Base-by-base conservation (phyloP, 108 stramenopile species). In the Skeletonema tropicum region DNA sequence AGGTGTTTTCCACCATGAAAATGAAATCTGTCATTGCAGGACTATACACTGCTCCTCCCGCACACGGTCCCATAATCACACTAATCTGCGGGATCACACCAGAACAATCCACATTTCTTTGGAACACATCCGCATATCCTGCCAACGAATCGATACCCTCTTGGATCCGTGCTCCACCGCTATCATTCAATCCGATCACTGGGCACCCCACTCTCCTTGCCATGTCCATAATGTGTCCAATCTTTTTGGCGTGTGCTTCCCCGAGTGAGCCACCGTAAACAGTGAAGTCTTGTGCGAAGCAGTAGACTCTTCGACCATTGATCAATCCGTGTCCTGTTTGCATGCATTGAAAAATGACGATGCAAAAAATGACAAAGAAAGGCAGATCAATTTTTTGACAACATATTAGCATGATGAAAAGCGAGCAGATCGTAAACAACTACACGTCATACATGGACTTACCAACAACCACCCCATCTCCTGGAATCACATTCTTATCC, bases 11-110 rank as follows among this genome's bases (percentile, higher is more conserved):
- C 5, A 98, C 97, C 99, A 99, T 99, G 87, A 98, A 97, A 30
- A 97, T 98, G 49, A 99, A 99, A 77, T 99, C 99, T 7, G 99
- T 99, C 97, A 99, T 98, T 64, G 98, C 99, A 0, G 99, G 99
- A 58, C 91, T 93, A 82, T 99, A 99, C 12, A 99, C 99, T 25
- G 96, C 97, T 14, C 91, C 91, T 26, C 91, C 91, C 1, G 96
- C 96, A 77, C 96, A 97, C 17, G 95, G 95, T 15, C 99, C 98
- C 97, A 98, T 96, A 41, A 99, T 89, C 59, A 98, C 86, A 11
- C 90, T 91, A 45, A 98, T 90, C 85, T 99, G 98, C 30, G 97
- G 97, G 48, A 98, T 87, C 41, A 99, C 96, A 26, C 98, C 97
- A 3, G 85, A 86, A 9, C 98, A 98, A 80, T 98, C 97, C 3